These are phyloP conservation scores for Chloris gayana DNA, from an alignment of 176 grass and related monocot species.

Conservation along the genomic window DNA sequence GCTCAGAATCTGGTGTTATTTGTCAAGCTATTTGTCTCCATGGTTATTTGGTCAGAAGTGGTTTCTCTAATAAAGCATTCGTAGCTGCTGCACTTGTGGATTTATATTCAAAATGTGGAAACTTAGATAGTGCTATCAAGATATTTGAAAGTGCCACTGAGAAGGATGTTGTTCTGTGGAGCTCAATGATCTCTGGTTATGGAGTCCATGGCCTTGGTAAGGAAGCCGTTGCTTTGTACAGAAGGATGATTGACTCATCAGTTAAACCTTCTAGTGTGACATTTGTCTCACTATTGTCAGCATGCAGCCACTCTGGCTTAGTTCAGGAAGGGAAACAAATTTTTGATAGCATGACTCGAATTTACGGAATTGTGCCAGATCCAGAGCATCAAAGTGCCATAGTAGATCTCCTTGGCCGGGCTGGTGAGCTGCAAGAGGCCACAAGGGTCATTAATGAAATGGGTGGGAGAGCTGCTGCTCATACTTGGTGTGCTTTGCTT, in stretches of 20 bases:
- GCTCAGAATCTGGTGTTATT: constrained; percentile 43
- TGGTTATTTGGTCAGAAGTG: constrained; percentile 58
- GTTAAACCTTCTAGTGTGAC: constrained; percentile 53
- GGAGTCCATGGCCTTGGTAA: constrained; percentile 68
- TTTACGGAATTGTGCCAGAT: constrained; percentile 51
- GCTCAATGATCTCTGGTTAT: constrained; percentile 75
- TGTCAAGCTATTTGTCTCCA: constrained; percentile 59
- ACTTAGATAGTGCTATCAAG: constrained; percentile 42
- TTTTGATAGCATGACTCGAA: constrained; percentile 59
- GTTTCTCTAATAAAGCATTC: constrained; percentile 60
- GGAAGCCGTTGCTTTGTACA: constrained; percentile 53
- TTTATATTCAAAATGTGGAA: constrained; percentile 70
- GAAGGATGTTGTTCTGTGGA: constrained; percentile 70
- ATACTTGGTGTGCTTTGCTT: constrained; percentile 73
- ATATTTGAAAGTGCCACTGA: constrained; percentile 50
- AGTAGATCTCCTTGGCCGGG: constrained; percentile 69
- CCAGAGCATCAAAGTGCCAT: constrained; percentile 50
- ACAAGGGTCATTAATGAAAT: constrained; percentile 38
- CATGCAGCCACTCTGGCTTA: constrained; percentile 72
- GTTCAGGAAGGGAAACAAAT: constrained; percentile 56
- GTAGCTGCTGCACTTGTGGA: constrained; percentile 58
- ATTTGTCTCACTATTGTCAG: constrained; percentile 62
- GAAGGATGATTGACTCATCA: constrained; percentile 55
- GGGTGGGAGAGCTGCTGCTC: constrained; percentile 34
- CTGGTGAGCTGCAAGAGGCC: constrained; percentile 59